Base-by-base conservation (phyloP, 2,329 filamentous ascomycete species). In the Tolypocladium ophioglossoides region DNA sequence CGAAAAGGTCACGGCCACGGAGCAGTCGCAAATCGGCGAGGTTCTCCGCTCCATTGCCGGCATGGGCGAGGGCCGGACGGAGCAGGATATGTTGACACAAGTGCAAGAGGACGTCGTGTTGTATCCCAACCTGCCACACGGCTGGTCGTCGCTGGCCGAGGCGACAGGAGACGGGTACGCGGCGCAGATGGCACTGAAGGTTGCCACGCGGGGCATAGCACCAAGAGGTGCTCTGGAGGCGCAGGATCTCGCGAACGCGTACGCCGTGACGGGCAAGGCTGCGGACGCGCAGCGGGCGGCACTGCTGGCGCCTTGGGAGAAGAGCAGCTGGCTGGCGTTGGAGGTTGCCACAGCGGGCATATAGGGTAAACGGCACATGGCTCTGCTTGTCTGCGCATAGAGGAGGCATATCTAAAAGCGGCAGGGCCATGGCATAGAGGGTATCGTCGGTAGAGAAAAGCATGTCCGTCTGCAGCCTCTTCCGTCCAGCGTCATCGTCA, bases 231-330 rank as follows among this genome's bases (percentile, higher is more conserved):
- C 76, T 2, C 72, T 95, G 14, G 80, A 79, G 20, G 84, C 89
- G 1, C 74, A 77, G 27, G 87, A 89, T 56, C 70, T 97, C 53
- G 83, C 88, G 2, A 74, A 75, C 58, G 86, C 89, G 6, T 91
- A 88, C 73, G 82, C 86, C 2, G 85, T 87, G 1, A 91, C 87
- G 0, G 85, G 87, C 1, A 81, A 75, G 55, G 77, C 83, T 4
- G 80, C 79, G 4, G 87, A 95, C 76, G 86, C 88, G 24, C 87
- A 96, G 69, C 81, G 80, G 59, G 86, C 87, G 8, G 79, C 91
- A 48, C 79, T 94, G 69, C 69, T 95, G 61, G 89, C 91, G 39
- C 94, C 94, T 7, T 97, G 92, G 91, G 75, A 73, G 55, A 68
- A 60, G 46, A 72, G 72, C 24, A 85, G 84, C 0, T 94, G 89